Evolutionary conservation across 148 eudicot species (phyloP).

Genomic region (Dianthus caryophyllus): DNA sequence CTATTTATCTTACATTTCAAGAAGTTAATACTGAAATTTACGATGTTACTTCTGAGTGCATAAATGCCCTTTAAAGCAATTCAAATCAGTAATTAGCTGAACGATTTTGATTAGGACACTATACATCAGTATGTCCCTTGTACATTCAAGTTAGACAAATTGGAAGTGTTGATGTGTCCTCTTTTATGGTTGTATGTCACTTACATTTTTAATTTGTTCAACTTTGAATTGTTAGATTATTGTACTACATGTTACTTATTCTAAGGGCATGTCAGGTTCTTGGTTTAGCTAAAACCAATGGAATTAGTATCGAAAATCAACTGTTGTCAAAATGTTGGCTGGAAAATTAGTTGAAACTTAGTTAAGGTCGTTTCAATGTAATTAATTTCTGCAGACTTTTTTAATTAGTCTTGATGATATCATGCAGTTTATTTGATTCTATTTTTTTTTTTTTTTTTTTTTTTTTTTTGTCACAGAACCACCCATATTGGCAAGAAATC

Average conservation of each 20-base stretch:
- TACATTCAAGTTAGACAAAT: slow-evolving; percentile 95
- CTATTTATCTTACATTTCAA: too few relatives aligned
- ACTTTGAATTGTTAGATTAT: slow-evolving; percentile 8
- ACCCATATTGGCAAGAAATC: too few relatives aligned
- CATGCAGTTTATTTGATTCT: too few relatives aligned
- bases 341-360: slow-evolving; percentile 89
- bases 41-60: slow-evolving; percentile 30
- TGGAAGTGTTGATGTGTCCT: slow-evolving; percentile 12
- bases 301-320: slow-evolving; percentile 95
- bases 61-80: slow-evolving; percentile 99
- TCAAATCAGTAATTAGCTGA: slow-evolving; percentile 87
- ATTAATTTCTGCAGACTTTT: neutral
- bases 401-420: neutral
- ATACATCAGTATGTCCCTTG: slow-evolving; percentile 97
- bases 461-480: too few relatives aligned
- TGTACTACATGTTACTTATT: slow-evolving; percentile 67
- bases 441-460: too few relatives aligned
- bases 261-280: slow-evolving; percentile 99
- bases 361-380: slow-evolving; percentile 83
- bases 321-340: too few relatives aligned
- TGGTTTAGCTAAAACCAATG: slow-evolving; percentile 97
- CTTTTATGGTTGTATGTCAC: neutral
- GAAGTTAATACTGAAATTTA: neutral
- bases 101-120: slow-evolving; percentile 89
- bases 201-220: slow-evolving; percentile 1